Evolutionary conservation across 331 rosid genomes (phyloP).

Genomic region (Malus hybrid): DNA sequence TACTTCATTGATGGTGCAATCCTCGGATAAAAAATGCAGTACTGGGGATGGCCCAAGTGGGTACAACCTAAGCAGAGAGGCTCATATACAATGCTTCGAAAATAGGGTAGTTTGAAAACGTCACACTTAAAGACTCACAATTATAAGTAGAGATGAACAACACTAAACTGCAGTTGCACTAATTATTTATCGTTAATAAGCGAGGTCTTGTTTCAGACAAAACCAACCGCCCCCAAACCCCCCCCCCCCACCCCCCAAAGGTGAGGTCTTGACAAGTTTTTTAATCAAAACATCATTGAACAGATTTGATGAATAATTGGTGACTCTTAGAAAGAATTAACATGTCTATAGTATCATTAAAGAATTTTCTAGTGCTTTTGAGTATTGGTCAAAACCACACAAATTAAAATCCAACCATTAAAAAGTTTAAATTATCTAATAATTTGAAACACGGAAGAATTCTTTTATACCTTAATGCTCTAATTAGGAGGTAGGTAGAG

Average conservation of each 20-base stretch:
- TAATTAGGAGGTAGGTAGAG: neutral
- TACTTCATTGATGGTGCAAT: neutral
- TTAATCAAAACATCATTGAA: neutral
- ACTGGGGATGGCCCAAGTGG: neutral
- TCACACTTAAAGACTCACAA: neutral
- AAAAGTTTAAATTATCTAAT: too few species aligned
- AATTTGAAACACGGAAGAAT: too few species aligned
- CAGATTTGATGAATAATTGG: neutral
- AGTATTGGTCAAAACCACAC: neutral
- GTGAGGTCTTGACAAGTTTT: neutral
- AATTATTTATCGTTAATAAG: neutral
- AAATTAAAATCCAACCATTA: too few species aligned
- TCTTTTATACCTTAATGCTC: neutral
- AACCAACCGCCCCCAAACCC: too few species aligned
- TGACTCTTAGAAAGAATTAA: too few species aligned
- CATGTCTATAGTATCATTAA: too few species aligned
- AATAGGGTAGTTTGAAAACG: neutral
- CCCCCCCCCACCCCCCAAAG: neutral
- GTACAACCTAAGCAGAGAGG: neutral
- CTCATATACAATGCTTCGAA: slow-evolving; percentile 1
- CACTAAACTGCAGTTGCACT: neutral
- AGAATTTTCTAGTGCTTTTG: neutral
- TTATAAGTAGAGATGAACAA: neutral
- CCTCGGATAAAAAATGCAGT: neutral
- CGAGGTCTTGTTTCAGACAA: neutral